Percentiles rank a stretch among this genome's conserved stretches.
phyloP scores from a whole-genome alignment of 2,329 filamentous ascomycete genomes.

The Trichoderma sp. region DNA sequence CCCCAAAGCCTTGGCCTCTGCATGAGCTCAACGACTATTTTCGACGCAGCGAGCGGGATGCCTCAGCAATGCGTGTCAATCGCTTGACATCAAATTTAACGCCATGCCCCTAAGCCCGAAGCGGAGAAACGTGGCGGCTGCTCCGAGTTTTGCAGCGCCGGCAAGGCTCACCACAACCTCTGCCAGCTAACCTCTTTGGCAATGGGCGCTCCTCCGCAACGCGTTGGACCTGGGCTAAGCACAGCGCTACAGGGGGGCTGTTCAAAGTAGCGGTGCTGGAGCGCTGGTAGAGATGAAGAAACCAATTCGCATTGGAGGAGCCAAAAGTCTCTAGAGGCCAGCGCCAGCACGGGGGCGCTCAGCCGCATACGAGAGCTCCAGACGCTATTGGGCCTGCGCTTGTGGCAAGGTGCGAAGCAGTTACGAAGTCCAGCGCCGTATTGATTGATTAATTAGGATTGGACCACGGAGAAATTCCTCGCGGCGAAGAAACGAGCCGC shows the following conservation, averaged over 20 bases:
- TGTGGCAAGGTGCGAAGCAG: neutral
- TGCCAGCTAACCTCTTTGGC: neutral
- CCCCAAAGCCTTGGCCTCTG: neutral
- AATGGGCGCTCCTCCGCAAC: neutral
- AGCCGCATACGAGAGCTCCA: slow-evolving; percentile 15
- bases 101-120: neutral
- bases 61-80: slow-evolving; percentile 5
- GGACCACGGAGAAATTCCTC: slow-evolving; percentile 17
- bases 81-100: slow-evolving; percentile 15
- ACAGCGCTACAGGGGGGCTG: neutral
- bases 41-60: neutral
- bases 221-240: neutral
- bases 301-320: neutral
- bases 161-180: neutral
- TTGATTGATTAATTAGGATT: neutral
- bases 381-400: neutral
- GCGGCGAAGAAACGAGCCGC: neutral
- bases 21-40: neutral
- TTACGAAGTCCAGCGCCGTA: neutral
- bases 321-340: neutral
- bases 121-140: neutral
- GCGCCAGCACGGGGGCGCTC: slow-evolving; percentile 5
- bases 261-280: neutral
- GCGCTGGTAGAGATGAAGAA: neutral
- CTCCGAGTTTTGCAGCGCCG: neutral